Evolutionary conservation across 805 yeast genomes (phyloP), one percentile per base, ranked within the genome.

Genomic region (Metschnikowia reukaufii): DNA sequence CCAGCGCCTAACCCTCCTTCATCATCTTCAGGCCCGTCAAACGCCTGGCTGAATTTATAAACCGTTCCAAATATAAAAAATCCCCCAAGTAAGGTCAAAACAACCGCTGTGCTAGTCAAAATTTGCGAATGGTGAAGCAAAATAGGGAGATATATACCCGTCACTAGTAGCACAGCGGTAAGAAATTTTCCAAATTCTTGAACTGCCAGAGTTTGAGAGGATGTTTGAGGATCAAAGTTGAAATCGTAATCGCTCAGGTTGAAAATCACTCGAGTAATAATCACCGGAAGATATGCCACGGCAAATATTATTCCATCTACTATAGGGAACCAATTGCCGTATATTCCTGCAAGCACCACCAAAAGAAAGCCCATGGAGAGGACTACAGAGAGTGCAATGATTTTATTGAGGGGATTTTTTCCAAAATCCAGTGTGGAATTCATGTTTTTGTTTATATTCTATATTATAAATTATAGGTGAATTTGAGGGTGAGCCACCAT

Each of bases 271-370:
- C 60, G 64, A 9, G 76, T 57, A 5, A 72, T 55, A 4, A 62
- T 64, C 16, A 68, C 62, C 17, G 74, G 77, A 27, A 68, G 57
- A 57, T 69, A 72, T 16, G 74, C 77, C 31, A 67, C 53, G 15
- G 69, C 72, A 51, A 71, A 73, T 36, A 72, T 61, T 19, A 72
- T 40, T 5, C 76, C 76, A 55, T 86, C 88, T 32, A 84, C 76
- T 48, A 92, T 76, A 31, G 99, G 98, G 59, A 85, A 82, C 95
- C 97, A 94, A 65, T 89, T 90, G 39, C 88, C 86, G 70, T 81
- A 88, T 10, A 94, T 74, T 43, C 96, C 90, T 38, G 96, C 89
- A 29, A 94, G 73, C 20, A 92, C 87, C 36, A 91, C 89, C 53
- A 94, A 73, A 30, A 94, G 78, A 59, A 92, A 92, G 5, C 99